phyloP scores from a whole-genome alignment of 2,329 filamentous ascomycete genomes.

The Helminthosporium solani region DNA sequence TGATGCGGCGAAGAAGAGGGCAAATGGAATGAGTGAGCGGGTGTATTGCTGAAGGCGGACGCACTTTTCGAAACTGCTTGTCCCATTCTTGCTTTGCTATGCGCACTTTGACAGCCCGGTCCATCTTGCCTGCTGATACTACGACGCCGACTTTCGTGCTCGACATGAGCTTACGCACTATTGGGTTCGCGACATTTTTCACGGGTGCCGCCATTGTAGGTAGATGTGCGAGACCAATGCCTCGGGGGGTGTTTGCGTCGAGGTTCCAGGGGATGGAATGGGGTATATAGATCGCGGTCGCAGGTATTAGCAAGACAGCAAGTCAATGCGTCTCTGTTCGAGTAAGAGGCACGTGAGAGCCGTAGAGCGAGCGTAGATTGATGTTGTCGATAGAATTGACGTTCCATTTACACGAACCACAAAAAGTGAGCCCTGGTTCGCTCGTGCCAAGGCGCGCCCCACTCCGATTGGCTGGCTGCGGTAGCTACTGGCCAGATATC shows the following conservation, averaged over 20 bases:
- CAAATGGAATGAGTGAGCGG: background rate
- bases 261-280: slow-evolving; percentile 10
- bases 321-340: slow-evolving; percentile 18
- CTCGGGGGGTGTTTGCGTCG: slow-evolving; percentile 9
- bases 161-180: slow-evolving; percentile 30
- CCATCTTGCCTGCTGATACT: slow-evolving; percentile 74
- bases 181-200: slow-evolving; percentile 16
- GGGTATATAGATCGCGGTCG: slow-evolving; percentile 4
- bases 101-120: slow-evolving; percentile 76
- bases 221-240: slow-evolving; percentile 8
- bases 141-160: slow-evolving; percentile 61
- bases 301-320: slow-evolving; percentile 11
- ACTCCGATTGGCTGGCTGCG: slow-evolving; percentile 29
- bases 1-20: background rate
- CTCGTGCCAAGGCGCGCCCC: slow-evolving; percentile 17
- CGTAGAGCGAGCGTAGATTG: slow-evolving; percentile 4
- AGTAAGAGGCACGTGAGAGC: background rate
- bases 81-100: slow-evolving; percentile 73
- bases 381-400: slow-evolving; percentile 16
- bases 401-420: slow-evolving; percentile 9
- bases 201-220: slow-evolving; percentile 22
- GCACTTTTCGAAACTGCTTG: slow-evolving; percentile 69
- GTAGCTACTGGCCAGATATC: slow-evolving; percentile 25
- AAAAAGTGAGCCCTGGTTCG: slow-evolving; percentile 21
- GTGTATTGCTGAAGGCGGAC: slow-evolving; percentile 9